A percentile compares a stretch with the other conserved stretches of the same genome.
phyloP scores from a whole-genome alignment of 2,329 filamentous ascomycete genomes.

The Sclerotinia sclerotiorum region DNA sequence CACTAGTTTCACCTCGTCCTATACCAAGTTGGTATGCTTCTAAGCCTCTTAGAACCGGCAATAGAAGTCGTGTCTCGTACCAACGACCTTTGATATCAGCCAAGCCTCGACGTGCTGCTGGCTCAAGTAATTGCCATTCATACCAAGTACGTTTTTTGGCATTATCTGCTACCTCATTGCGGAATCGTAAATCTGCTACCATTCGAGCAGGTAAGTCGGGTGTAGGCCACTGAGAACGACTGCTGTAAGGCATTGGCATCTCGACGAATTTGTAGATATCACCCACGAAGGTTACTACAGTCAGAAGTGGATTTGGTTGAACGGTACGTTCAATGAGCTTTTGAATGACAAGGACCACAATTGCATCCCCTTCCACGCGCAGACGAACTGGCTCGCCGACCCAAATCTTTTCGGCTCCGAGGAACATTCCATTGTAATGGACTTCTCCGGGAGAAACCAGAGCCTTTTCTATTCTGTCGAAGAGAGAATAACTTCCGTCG shows the following conservation, averaged over 20 bases:
- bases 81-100: slow-evolving; percentile 57
- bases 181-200: slow-evolving; percentile 42
- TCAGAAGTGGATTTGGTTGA: slow-evolving; percentile 25
- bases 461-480: slow-evolving; percentile 47
- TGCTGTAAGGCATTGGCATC: slow-evolving; percentile 41
- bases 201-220: slow-evolving; percentile 50
- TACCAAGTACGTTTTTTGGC: slow-evolving; percentile 36
- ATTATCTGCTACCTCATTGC: slow-evolving; percentile 49
- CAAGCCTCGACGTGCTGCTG: slow-evolving; percentile 40
- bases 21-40: slow-evolving; percentile 41
- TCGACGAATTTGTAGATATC: slow-evolving; percentile 53
- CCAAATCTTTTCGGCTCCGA: slow-evolving; percentile 61
- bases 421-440: slow-evolving; percentile 54
- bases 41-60: slow-evolving; percentile 42
- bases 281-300: slow-evolving; percentile 46
- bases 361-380: slow-evolving; percentile 43
- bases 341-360: slow-evolving; percentile 49
- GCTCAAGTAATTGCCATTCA: slow-evolving; percentile 40
- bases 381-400: slow-evolving; percentile 58
- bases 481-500: slow-evolving; percentile 55
- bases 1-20: slow-evolving; percentile 42
- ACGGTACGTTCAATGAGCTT: slow-evolving; percentile 40
- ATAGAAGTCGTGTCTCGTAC: slow-evolving; percentile 56
- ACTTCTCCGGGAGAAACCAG: slow-evolving; percentile 44
- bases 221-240: slow-evolving; percentile 43